Percentiles rank a stretch among this genome's conserved stretches.
Evolutionary conservation across 345 rosid genomes (phyloP).

Genomic region (Gossypium mustelinum): DNA sequence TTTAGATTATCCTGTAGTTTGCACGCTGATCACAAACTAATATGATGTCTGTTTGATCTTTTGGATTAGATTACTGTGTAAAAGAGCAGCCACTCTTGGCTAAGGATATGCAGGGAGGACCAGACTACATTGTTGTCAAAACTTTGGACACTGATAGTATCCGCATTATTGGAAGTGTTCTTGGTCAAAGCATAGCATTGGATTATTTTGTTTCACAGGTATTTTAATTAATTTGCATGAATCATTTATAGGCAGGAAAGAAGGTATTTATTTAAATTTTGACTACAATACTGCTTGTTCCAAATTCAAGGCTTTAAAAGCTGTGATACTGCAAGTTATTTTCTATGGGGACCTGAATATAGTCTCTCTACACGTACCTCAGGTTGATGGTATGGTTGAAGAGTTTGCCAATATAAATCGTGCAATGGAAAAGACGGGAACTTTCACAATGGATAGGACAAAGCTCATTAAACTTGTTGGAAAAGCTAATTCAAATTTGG

Average conservation of each 20-base stretch:
- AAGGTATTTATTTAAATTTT: not conserved
- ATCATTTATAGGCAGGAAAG: not conserved
- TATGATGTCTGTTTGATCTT: not conserved
- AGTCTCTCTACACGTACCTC: not conserved
- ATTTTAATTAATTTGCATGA: not conserved
- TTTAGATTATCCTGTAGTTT: not conserved
- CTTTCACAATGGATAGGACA: slow-evolving; percentile 89
- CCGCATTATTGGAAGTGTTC: slow-evolving; percentile 87
- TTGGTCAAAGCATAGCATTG: slow-evolving; percentile 89
- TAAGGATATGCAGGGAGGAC: slow-evolving; percentile 85
- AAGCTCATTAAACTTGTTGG: slow-evolving; percentile 91
- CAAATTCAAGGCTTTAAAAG: not conserved
- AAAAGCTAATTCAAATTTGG: slow-evolving; percentile 93
- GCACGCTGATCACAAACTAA: not conserved
- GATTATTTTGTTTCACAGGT: slow-evolving; percentile 97
- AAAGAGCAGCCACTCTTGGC: slow-evolving; percentile 69
- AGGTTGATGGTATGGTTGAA: slow-evolving; percentile 93
- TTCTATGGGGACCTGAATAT: not conserved
- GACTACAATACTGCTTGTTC: not conserved
- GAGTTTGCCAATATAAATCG: slow-evolving; percentile 93
- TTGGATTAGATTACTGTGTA: slow-evolving; percentile 65
- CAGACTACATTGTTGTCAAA: slow-evolving; percentile 68
- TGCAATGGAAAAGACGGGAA: slow-evolving; percentile 81
- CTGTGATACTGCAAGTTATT: slow-evolving; percentile 1
- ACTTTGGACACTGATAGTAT: slow-evolving; percentile 75